Percentiles rank a stretch among this genome's conserved stretches.
Conservation (phyloP, 192 early-diverging fungal genomes). For the Spizellomyces punctatus region DNA sequence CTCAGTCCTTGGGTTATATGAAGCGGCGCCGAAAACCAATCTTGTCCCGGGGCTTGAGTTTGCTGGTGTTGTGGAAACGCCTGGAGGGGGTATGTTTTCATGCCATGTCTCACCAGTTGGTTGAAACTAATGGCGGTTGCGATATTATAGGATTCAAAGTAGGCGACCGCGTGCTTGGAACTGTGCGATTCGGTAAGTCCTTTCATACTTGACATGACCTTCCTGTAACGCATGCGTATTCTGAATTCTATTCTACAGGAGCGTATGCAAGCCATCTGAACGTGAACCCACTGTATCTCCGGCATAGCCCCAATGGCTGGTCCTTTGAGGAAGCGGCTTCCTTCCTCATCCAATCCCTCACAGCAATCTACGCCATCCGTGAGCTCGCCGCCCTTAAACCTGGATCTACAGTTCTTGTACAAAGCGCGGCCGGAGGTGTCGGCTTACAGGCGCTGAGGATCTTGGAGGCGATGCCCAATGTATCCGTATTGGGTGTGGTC, state of each 20-base stretch:
- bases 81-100: not conserved
- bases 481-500: conserved; percentile 13
- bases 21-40: not conserved
- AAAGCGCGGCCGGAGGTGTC: conserved; percentile 21
- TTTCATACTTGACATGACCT: not conserved
- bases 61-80: conserved; percentile 17
- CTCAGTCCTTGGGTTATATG: conserved; percentile 17
- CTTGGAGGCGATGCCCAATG: conserved; percentile 1
- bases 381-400: conserved; percentile 3
- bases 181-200: conserved; percentile 6
- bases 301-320: conserved; percentile 8
- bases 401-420: conserved; percentile 13
- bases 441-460: conserved; percentile 19
- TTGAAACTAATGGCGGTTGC: too few species aligned
- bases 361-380: conserved; percentile 16
- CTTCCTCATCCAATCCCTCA: conserved; percentile 16
- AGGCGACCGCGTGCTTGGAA: conserved; percentile 14
- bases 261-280: conserved; percentile 6
- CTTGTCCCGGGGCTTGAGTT: conserved; percentile 19
- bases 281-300: conserved; percentile 5
- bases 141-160: conserved; percentile 4
- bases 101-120: not conserved
- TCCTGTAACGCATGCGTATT: too few species aligned
- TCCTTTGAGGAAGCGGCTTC: conserved; percentile 6
- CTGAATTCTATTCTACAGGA: too few species aligned